phyloP scores from a whole-genome alignment of 2,329 filamentous ascomycete species.

The Aureobasidium sp. region DNA sequence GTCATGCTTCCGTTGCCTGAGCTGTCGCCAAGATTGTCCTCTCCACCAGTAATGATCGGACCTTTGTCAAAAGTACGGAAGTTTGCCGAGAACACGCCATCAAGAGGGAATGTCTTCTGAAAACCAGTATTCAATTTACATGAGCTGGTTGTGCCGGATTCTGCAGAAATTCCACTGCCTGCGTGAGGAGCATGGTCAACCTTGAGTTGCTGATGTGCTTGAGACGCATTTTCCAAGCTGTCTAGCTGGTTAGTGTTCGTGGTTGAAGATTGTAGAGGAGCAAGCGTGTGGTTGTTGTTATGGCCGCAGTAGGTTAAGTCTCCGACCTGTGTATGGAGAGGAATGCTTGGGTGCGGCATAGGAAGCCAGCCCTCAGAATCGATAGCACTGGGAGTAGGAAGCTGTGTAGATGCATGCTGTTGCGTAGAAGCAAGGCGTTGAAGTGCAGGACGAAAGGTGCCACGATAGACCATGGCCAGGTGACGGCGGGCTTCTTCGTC shows the following conservation, averaged over 20 bases:
- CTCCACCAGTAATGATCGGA: too few relatives aligned
- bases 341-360: neutral
- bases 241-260: too few relatives aligned
- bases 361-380: neutral
- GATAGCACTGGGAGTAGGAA: neutral
- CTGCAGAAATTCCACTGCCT: neutral
- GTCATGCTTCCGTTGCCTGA: neutral
- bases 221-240: neutral
- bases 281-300: neutral
- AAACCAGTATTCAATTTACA: neutral
- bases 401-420: neutral
- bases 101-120: too few relatives aligned
- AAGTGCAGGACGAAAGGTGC: neutral
- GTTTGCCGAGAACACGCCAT: neutral
- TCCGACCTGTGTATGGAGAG: neutral
- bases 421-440: neutral
- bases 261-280: too few relatives aligned
- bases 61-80: neutral
- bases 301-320: too few relatives aligned
- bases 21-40: neutral
- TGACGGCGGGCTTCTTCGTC: neutral
- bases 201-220: neutral
- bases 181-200: neutral
- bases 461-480: constrained; percentile 1
- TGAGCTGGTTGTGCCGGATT: neutral